These are phyloP conservation scores for Nepenthes alata DNA, from an alignment of 179 eudicot species.

Conservation along the genomic window DNA sequence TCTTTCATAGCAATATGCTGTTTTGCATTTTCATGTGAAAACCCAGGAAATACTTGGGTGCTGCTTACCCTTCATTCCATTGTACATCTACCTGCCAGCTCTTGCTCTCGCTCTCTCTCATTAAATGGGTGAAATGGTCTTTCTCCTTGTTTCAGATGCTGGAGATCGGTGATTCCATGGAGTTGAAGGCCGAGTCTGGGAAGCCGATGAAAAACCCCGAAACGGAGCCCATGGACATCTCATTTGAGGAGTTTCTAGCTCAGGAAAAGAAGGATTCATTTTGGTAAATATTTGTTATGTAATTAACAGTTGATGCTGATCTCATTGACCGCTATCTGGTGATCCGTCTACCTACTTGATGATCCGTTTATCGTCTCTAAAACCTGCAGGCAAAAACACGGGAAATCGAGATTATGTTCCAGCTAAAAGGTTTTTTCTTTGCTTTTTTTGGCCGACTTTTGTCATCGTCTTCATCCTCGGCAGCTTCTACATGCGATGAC, in stretches of 20 bases:
- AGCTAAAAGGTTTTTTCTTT: slow-evolving; percentile 7
- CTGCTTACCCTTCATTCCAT: too few relatives aligned
- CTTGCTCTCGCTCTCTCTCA: too few relatives aligned
- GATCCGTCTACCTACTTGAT: background rate
- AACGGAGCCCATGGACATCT: slow-evolving; percentile 27
- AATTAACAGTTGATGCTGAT: background rate
- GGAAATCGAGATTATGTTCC: slow-evolving; percentile 26
- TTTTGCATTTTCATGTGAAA: too few relatives aligned
- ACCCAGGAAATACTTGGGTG: too few relatives aligned
- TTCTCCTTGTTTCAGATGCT: slow-evolving; percentile 33
- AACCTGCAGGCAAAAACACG: slow-evolving; percentile 48
- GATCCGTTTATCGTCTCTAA: background rate
- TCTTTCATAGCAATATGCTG: too few relatives aligned
- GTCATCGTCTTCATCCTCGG: too few relatives aligned
- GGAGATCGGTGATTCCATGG: slow-evolving; percentile 43
- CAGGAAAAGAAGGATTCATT: slow-evolving; percentile 65
- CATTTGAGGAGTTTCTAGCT: slow-evolving; percentile 60
- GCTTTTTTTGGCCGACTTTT: background rate
- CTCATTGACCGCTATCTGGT: background rate
- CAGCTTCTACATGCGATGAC: too few relatives aligned
- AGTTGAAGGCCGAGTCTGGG: slow-evolving; percentile 34
- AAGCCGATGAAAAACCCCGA: slow-evolving; percentile 29
- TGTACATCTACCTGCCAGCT: too few relatives aligned
- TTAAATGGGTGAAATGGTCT: background rate
- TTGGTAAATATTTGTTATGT: slow-evolving; percentile 25